phyloP scores from a whole-genome alignment of 2,329 filamentous ascomycete genomes.

The Saccharata proteae region DNA sequence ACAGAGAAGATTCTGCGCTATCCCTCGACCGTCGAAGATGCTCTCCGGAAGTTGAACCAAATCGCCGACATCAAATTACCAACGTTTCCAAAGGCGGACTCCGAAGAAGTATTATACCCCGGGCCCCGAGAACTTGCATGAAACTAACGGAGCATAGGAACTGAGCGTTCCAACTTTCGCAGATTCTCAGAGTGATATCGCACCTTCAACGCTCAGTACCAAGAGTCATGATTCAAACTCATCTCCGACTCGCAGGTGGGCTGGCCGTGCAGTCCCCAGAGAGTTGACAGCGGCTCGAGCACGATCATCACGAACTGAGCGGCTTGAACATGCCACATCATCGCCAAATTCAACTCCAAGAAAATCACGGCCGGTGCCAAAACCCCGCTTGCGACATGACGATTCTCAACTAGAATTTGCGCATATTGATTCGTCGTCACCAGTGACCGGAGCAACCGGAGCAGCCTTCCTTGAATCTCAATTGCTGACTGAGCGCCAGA shows the following conservation, averaged over 20 bases:
- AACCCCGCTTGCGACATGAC: conserved; percentile 56
- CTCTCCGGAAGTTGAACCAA: conserved; percentile 49
- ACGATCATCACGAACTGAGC: too few relatives aligned
- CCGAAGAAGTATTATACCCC: too few relatives aligned
- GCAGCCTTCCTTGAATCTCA: conserved; percentile 49
- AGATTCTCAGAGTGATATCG: conserved; percentile 4
- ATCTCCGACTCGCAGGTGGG: too few relatives aligned
- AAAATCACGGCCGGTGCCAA: conserved; percentile 25
- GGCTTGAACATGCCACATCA: too few relatives aligned
- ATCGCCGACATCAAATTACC: conserved; percentile 41
- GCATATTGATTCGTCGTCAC: conserved; percentile 49
- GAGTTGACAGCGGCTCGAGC: too few relatives aligned
- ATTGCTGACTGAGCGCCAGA: conserved; percentile 65
- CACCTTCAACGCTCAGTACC: conserved; percentile 8
- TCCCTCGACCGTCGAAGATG: conserved; percentile 49
- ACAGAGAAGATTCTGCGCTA: conserved; percentile 48
- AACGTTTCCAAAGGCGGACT: conserved; percentile 28
- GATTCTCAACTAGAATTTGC: conserved; percentile 74
- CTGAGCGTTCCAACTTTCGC: too few relatives aligned
- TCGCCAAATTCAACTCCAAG: too few relatives aligned
- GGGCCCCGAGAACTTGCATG: too few relatives aligned
- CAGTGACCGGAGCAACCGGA: too few relatives aligned
- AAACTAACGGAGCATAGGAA: too few relatives aligned
- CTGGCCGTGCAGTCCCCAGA: too few relatives aligned
- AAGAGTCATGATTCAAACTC: too few relatives aligned